Evolutionary conservation across 2,329 filamentous ascomycete genomes (phyloP).

Genomic region (Trichoderma atrobrunneum): DNA sequence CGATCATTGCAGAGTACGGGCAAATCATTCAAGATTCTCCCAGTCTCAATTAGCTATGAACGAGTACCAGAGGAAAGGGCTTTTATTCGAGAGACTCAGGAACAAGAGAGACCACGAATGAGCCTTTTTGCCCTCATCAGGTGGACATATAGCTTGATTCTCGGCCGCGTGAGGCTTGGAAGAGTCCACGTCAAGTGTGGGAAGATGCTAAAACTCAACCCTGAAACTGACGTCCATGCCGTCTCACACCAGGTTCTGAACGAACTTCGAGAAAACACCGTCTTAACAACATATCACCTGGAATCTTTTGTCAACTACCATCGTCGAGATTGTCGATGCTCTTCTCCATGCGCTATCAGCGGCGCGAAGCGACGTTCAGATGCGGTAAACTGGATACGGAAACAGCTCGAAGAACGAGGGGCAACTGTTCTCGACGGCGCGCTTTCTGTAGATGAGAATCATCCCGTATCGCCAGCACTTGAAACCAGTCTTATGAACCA

Average conservation of each 20-base stretch:
- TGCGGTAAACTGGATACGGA: not conserved
- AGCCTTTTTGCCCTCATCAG: not conserved
- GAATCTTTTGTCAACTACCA: not conserved
- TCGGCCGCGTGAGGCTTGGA: not conserved
- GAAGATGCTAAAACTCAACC: not conserved
- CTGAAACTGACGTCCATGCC: not conserved
- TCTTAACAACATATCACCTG: not conserved
- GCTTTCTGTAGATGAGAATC: not conserved
- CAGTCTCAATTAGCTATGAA: not conserved
- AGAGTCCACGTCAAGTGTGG: slow-evolving; percentile 2
- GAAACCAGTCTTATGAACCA: not conserved
- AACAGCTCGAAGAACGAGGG: not conserved
- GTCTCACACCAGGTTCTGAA: not conserved
- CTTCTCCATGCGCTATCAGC: not conserved
- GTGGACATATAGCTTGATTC: not conserved
- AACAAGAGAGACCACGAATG: not conserved
- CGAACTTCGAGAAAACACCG: not conserved
- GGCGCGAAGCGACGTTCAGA: not conserved
- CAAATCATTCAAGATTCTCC: not conserved
- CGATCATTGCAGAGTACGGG: not conserved
- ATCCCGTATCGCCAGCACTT: not conserved
- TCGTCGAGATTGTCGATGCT: not conserved
- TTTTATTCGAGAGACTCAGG: not conserved
- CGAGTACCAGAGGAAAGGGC: not conserved
- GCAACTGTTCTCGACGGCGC: not conserved